Evolutionary conservation across 306 rosid species (phyloP), one percentile per base, ranked within the genome.

Genomic region (Lablab purpureus): DNA sequence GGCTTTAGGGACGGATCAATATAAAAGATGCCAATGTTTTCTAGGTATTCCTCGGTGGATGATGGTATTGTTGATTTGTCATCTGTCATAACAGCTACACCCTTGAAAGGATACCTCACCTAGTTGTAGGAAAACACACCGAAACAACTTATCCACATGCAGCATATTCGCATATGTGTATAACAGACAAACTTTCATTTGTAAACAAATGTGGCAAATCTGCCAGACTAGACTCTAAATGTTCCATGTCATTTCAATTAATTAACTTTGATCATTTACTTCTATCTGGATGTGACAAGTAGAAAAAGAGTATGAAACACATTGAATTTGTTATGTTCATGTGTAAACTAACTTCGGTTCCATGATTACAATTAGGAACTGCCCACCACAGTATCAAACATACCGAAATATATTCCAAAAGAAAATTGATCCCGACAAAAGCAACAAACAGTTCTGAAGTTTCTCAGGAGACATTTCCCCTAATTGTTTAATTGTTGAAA

Each of bases 1-100:
- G 85, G 77, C 77, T 82, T 76, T 84, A 94, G 87, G 62, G 81
- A 70, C 22, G 91, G 87, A 87, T 94, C 99, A 55, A 62, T 64
- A 66, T n/a, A 17, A 82, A 94, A 73, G 82, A 95, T 84, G 79
- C 86, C 90, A 77, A 91, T 71, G 71, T 79, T 67, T 54, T 90
- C 94, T 21, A 62, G 11, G 67, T 85, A 86, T 77, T 85, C 87
- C n/a, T 86, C 89, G 18, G 63, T 0, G 10, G 84, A 74, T 72
- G 86, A 52, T n/a, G n/a, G n/a, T 81, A 73, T 64, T 54, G 74
- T 80, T 56, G 90, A 77, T 76, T 41, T 81, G 76, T 87, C 91
- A 52, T 89, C 92, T 36, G 92, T 86, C 85, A 88, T 77, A 66
- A 88, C 87, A n/a, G 92, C 82, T 74, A 87, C 45, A 56, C 80